These are phyloP conservation scores for Tritrichomonas foetus DNA, from an alignment of 208 protist species.

Conservation along the genomic window DNA sequence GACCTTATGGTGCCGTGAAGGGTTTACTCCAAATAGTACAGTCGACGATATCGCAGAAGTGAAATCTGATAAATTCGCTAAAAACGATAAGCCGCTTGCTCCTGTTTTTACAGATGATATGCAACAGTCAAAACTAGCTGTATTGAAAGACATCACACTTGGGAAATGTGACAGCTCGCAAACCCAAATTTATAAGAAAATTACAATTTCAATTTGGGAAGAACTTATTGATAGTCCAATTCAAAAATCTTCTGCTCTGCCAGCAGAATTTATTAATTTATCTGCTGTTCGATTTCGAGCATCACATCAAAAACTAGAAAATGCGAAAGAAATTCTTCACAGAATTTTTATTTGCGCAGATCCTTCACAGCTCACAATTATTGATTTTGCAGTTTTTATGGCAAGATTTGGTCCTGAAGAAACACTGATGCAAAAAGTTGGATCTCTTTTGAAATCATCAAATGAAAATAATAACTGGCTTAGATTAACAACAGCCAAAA, in stretches of 20 bases:
- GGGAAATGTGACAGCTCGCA: background rate
- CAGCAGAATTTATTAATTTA: background rate
- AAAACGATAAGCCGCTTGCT: background rate
- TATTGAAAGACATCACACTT: background rate
- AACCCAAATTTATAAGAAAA: background rate
- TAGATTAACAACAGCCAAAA: background rate
- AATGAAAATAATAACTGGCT: conserved; percentile 12
- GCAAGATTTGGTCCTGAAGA: conserved; percentile 35
- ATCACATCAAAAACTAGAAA: background rate
- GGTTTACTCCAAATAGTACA: background rate
- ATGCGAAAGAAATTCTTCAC: background rate
- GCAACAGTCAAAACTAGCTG: background rate
- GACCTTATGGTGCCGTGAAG: background rate
- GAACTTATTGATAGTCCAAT: background rate
- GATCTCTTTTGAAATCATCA: background rate
- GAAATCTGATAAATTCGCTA: background rate
- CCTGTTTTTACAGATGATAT: background rate
- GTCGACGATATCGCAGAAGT: background rate
- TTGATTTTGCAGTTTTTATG: conserved; percentile 17
- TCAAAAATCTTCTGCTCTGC: background rate
- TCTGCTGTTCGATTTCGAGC: background rate
- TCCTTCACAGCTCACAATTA: background rate
- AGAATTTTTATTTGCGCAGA: background rate
- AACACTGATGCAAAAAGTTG: conserved; percentile 30
- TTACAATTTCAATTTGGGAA: conserved; percentile 8